Evolutionary conservation across 176 grass and related monocot species (phyloP).

Genomic region (Aegilops bicornis): DNA sequence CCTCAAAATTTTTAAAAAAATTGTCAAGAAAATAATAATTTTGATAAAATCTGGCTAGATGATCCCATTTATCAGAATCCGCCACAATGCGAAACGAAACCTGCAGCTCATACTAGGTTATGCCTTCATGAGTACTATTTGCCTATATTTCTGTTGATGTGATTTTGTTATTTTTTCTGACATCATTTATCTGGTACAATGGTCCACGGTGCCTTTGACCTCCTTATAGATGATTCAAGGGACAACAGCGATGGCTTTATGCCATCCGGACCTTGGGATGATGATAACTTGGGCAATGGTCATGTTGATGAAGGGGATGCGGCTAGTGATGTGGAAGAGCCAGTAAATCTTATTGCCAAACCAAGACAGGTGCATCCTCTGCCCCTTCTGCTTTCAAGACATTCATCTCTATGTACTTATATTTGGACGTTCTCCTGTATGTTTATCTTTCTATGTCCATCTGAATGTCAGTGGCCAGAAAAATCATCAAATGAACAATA

Average conservation of each 20-base stretch:
- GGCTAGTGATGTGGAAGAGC: conserved; percentile 52
- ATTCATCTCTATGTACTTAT: conserved; percentile 1
- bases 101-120: not conserved
- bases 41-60: not conserved
- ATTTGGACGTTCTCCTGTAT: not conserved
- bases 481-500: not conserved
- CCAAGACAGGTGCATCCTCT: conserved; percentile 71
- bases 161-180: not conserved
- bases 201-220: not conserved
- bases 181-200: conserved; percentile 12
- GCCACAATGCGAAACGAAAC: not conserved
- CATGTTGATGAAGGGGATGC: conserved; percentile 57
- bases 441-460: not conserved
- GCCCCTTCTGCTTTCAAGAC: not conserved
- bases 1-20: not conserved
- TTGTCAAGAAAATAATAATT: not conserved
- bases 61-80: not conserved
- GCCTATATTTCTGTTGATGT: not conserved
- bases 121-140: not conserved
- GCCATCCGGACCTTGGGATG: conserved; percentile 65
- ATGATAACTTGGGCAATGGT: conserved; percentile 53
- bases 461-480: not conserved
- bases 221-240: conserved; percentile 43
- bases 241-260: conserved; percentile 42
- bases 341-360: conserved; percentile 65